Base-by-base conservation (phyloP, 108 stramenopile genomes). In the Fragilaria crotonensis region DNA sequence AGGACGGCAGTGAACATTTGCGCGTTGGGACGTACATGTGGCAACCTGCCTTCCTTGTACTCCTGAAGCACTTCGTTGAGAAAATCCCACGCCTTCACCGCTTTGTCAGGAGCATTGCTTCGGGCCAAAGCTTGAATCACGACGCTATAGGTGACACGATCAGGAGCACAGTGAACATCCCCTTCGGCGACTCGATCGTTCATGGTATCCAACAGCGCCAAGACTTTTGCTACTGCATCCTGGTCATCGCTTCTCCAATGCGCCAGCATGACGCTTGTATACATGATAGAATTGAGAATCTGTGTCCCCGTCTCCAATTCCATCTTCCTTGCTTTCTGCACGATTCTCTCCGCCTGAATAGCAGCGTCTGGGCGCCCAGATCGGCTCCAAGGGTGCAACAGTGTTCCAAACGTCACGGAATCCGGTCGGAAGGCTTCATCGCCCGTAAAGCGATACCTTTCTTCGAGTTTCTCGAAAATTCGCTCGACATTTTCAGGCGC, bases 401-500 rank as follows among this genome's bases (percentile, higher is more conserved):
- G 45, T 33, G 62, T 63, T 9, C 53, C 11, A 50, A 70, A 76
- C 27, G 59, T 70, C 17, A 59, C 33, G 5, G 54, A 32, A 50
- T 70, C 65, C 3, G 75, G 75, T 17, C 33, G 50, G 17, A 64
- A 57, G 11, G 63, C 45, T 1, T 21, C 50, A 57, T 57, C 66
- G n/a, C 57, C 68, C 22, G 44, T 57, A 33, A 30, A 53, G 1
- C 64, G 63, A 33, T 76, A 68, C 30, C 70, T 45, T 32, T 77
- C 61, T 30, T 75, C 61, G 75, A 87, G 79, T 65, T 64, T 54
- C 5, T 64, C 45, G 28, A 87, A 54, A 1, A 87, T 27, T 11
- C 70, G 68, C 4, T 66, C 60, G 14, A 81, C 85, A 47, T 64
- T 73, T 49, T 75, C 69, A 5, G 77, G 75, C 0, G 77, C 82